A percentile compares a stretch with the other conserved stretches of the same genome.
Conservation (phyloP, 768 basidiomycete genomes). For the Lactarius tabidus region DNA sequence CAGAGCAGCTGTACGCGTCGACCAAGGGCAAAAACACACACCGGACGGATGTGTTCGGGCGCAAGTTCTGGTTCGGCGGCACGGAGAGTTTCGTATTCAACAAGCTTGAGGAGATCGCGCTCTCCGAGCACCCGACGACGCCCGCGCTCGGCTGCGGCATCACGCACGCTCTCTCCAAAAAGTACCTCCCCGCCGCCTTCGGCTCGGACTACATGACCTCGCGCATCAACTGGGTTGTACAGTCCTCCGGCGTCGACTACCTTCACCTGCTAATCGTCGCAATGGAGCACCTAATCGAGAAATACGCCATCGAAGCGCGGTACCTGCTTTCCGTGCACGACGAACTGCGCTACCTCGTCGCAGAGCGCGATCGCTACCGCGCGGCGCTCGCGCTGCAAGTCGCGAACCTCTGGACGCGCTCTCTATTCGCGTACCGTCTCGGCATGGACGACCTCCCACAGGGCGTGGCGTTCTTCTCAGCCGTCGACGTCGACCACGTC, state of each 20-base stretch:
- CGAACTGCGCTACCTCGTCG: conserved; percentile 90
- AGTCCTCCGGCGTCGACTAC: conserved; percentile 97
- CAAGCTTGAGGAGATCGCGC: conserved; percentile 92
- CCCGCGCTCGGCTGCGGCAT: conserved; percentile 94
- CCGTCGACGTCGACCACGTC: conserved; percentile 88
- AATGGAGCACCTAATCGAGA: conserved; percentile 81
- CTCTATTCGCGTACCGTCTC: conserved; percentile 85
- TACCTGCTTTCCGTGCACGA: conserved; percentile 98
- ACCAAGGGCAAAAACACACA: conserved; percentile 93
- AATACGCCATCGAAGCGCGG: conserved; percentile 82
- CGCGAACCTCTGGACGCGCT: conserved; percentile 93
- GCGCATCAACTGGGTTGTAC: conserved; percentile 98
- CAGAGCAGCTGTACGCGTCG: conserved; percentile 80
- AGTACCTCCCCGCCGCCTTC: conserved; percentile 75
- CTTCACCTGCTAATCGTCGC: conserved; percentile 93
- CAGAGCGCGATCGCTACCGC: conserved; percentile 86
- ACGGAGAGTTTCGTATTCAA: conserved; percentile 97
- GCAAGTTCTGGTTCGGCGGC: conserved; percentile 95
- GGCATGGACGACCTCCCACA: conserved; percentile 96
- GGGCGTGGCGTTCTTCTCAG: conserved; percentile 95
- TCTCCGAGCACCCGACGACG: conserved; percentile 81
- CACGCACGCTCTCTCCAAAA: conserved; percentile 88
- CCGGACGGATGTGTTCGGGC: conserved; percentile 63
- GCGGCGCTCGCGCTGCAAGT: conserved; percentile 89
- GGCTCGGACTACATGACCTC: conserved; percentile 91